phyloP scores from a whole-genome alignment of 1,284 basidiomycete species.

The Lentinula novae-zelandiae region DNA sequence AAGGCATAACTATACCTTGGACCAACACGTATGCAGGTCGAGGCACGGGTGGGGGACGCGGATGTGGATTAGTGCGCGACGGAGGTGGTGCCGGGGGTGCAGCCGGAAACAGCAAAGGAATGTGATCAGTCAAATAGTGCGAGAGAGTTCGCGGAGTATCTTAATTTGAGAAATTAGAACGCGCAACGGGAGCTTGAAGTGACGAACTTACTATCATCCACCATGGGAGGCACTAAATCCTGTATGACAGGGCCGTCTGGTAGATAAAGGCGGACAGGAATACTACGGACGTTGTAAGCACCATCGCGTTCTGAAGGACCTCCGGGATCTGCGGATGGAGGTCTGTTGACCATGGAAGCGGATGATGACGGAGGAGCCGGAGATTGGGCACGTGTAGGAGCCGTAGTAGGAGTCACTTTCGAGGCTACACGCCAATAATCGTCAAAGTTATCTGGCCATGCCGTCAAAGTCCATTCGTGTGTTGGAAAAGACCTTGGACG shows the following conservation, averaged over 20 bases:
- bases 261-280: constrained; percentile 88
- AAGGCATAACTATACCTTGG: constrained; percentile 85
- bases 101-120: constrained; percentile 65
- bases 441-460: constrained; percentile 82
- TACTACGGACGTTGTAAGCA: constrained; percentile 80
- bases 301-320: constrained; percentile 61
- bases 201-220: constrained; percentile 55
- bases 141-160: constrained; percentile 59
- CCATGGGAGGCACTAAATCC: constrained; percentile 77
- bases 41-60: constrained; percentile 28
- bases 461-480: constrained; percentile 8
- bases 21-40: constrained; percentile 69
- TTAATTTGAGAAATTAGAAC: constrained; percentile 24
- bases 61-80: constrained; percentile 32
- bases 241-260: constrained; percentile 91
- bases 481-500: constrained; percentile 28
- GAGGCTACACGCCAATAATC: constrained; percentile 90
- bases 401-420: constrained; percentile 73
- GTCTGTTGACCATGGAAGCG: constrained; percentile 55
- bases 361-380: constrained; percentile 48
- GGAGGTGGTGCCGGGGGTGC: constrained; percentile 37
- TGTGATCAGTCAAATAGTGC: constrained; percentile 55
- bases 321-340: constrained; percentile 65
- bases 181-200: background rate
- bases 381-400: constrained; percentile 52